Percentiles rank a stretch among this genome's conserved stretches.
These are phyloP conservation scores for Basidiobolus heterosporus DNA, from an alignment of 371 early-diverging fungal species.

Conservation along the genomic window DNA sequence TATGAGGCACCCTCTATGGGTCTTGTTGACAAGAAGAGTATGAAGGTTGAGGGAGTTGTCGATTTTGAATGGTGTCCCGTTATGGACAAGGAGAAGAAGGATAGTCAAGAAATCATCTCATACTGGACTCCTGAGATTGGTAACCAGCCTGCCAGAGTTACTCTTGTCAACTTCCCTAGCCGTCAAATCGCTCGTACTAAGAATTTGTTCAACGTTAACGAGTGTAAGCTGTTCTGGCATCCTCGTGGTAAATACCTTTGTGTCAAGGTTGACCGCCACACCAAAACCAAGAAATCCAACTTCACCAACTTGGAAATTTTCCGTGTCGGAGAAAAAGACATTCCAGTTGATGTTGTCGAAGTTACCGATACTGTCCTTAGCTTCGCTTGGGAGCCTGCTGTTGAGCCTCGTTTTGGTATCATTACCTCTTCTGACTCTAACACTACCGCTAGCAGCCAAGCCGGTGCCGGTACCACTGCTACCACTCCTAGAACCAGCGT, in stretches of 20 bases:
- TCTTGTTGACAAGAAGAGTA: conserved; percentile 81
- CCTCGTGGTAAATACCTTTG: conserved; percentile 74
- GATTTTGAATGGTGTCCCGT: conserved; percentile 84
- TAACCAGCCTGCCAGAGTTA: conserved; percentile 91
- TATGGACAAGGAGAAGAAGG: conserved; percentile 14
- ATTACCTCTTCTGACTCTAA: conserved; percentile 56
- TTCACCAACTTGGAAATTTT: conserved; percentile 87
- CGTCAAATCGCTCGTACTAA: conserved; percentile 82
- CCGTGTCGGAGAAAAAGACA: conserved; percentile 74
- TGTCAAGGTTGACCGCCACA: conserved; percentile 79
- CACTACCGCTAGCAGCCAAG: conserved; percentile 29
- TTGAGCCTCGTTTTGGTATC: conserved; percentile 65
- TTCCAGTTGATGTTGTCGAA: conserved; percentile 90
- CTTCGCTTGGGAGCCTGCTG: conserved; percentile 90
- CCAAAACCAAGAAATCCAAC: conserved; percentile 82
- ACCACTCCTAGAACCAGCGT: conserved; percentile 50
- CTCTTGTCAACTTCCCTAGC: conserved; percentile 65
- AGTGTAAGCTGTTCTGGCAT: conserved; percentile 87
- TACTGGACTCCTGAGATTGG: conserved; percentile 93
- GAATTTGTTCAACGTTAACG: conserved; percentile 86
- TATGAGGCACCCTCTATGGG: conserved; percentile 88
- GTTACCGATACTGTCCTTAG: conserved; percentile 63
- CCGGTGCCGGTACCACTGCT: conserved; percentile 28
- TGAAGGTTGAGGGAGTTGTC: conserved; percentile 74
- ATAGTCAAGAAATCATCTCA: conserved; percentile 59